Evolutionary conservation across 2,329 filamentous ascomycete genomes (phyloP).

Genomic region (Paecilomyces sp.): DNA sequence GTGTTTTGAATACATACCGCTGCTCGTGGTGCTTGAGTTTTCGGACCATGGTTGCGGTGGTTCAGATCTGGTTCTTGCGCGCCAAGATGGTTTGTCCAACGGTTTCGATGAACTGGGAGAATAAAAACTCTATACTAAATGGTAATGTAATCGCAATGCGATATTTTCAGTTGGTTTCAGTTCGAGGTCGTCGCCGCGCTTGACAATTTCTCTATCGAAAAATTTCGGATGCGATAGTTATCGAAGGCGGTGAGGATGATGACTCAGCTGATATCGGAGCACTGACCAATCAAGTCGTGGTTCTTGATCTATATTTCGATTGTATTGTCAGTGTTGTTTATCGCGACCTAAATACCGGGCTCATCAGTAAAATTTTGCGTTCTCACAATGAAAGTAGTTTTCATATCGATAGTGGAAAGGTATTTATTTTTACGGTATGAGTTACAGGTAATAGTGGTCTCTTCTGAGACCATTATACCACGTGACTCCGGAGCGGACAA

Average conservation of each 20-base stretch:
- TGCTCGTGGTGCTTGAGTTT: constrained; percentile 97
- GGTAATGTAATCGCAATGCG: neutral
- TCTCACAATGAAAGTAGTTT: no score
- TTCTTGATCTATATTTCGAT: no score
- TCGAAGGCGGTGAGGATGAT: neutral
- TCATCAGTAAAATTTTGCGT: no score
- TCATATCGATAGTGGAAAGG: no score
- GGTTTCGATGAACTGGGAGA: no score
- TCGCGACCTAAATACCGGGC: no score
- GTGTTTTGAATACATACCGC: constrained; percentile 46
- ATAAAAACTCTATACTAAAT: no score
- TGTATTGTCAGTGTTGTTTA: no score
- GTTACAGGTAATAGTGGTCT: no score
- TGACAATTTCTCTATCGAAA: neutral
- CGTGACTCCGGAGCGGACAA: neutral
- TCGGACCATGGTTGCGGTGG: constrained; percentile 65
- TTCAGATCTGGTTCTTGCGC: neutral
- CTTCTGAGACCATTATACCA: neutral
- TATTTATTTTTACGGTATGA: no score
- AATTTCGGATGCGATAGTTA: neutral
- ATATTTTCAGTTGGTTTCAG: neutral
- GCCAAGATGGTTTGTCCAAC: neutral
- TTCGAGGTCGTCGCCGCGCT: neutral
- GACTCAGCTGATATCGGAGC: neutral
- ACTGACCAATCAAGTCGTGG: no score